A percentile compares a stretch with the other conserved stretches of the same genome.
Conservation (phyloP, 139 green algal genomes). For the Asterochloris erici region DNA sequence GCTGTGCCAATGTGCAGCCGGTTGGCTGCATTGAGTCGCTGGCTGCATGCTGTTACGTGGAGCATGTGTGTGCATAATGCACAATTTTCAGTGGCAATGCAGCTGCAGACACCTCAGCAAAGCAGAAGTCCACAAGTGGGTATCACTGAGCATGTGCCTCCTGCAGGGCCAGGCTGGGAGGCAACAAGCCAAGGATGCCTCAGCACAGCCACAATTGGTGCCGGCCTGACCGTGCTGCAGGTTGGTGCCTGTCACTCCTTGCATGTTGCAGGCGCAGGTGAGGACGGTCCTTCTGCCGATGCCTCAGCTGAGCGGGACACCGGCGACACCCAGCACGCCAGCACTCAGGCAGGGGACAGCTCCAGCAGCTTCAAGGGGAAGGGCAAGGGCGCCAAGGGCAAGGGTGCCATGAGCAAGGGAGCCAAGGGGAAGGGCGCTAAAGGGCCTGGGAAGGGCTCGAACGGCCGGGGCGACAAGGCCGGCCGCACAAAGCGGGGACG, state of each 20-base stretch:
- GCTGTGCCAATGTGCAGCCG: no score
- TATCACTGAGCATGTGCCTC: no score
- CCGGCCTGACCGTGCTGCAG: background rate
- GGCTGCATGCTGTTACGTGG: no score
- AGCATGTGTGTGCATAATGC: no score
- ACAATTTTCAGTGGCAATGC: no score
- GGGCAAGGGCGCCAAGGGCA: background rate
- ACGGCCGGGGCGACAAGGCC: background rate
- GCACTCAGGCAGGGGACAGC: background rate
- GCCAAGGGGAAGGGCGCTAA: conserved; percentile 2
- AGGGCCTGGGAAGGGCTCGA: background rate
- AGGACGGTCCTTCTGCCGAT: background rate
- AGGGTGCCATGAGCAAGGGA: background rate
- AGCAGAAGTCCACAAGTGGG: no score
- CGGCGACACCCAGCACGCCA: background rate
- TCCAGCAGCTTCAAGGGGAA: background rate
- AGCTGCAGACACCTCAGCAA: no score
- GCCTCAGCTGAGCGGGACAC: background rate
- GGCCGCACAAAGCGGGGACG: no score
- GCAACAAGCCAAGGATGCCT: background rate
- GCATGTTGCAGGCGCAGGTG: background rate
- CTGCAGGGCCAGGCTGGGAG: no score
- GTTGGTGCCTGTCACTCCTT: background rate
- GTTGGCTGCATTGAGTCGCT: no score
- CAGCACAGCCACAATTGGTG: background rate